phyloP scores from a whole-genome alignment of 2,329 filamentous ascomycete species.

The Venturiaceae sp. region DNA sequence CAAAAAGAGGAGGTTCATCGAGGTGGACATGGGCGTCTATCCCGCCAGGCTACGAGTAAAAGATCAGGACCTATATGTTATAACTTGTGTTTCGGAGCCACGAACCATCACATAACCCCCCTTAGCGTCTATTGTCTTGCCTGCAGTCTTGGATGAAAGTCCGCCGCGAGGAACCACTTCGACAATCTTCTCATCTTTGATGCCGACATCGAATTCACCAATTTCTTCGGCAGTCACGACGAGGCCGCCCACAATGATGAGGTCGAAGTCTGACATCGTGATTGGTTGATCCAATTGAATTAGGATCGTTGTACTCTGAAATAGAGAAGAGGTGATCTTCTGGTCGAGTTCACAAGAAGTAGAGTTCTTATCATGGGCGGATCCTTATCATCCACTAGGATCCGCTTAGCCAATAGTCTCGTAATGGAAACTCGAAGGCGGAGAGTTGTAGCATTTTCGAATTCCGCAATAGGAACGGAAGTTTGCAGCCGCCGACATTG shows the following conservation, averaged over 20 bases:
- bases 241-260: slow-evolving; percentile 32
- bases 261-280: slow-evolving; percentile 16
- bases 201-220: slow-evolving; percentile 30
- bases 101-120: slow-evolving; percentile 34
- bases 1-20: slow-evolving; percentile 34
- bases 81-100: not conserved
- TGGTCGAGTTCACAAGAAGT: not conserved
- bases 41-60: slow-evolving; percentile 21
- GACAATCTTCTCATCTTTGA: slow-evolving; percentile 32
- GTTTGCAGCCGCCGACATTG: not conserved
- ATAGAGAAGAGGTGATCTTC: not conserved
- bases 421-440: not conserved
- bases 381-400: not conserved
- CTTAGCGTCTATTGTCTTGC: slow-evolving; percentile 30
- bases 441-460: not conserved
- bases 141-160: slow-evolving; percentile 19
- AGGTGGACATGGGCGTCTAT: slow-evolving; percentile 38
- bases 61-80: not conserved
- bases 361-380: not conserved
- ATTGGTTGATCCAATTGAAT: not conserved
- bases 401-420: not conserved
- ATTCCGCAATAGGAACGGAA: not conserved
- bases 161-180: slow-evolving; percentile 22
- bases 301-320: no score
- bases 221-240: slow-evolving; percentile 30